phyloP scores from a whole-genome alignment of 2,329 filamentous ascomycete genomes.

The Aspergillus niger region DNA sequence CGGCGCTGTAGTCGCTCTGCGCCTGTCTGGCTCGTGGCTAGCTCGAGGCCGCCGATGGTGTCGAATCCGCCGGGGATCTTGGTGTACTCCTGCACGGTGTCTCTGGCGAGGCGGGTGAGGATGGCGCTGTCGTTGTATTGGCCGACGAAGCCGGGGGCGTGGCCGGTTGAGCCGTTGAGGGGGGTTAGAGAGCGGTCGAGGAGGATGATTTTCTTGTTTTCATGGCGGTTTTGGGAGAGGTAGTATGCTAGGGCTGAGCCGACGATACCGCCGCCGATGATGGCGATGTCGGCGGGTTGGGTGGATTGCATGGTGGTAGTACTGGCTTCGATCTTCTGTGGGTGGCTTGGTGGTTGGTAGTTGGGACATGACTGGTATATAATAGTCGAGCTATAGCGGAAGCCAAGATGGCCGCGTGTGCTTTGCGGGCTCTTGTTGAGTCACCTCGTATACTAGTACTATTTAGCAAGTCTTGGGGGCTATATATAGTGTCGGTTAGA shows the following conservation, averaged over 20 bases:
- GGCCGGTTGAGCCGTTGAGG: constrained; percentile 34
- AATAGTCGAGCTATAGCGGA: neutral
- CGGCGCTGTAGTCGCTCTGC: constrained; percentile 22
- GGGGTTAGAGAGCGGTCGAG: constrained; percentile 31
- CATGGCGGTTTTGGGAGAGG: constrained; percentile 25
- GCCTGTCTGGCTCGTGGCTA: constrained; percentile 26
- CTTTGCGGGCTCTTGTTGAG: neutral
- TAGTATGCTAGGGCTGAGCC: constrained; percentile 37
- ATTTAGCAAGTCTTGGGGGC: neutral
- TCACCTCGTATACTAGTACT: constrained; percentile 1
- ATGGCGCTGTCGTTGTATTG: constrained; percentile 37
- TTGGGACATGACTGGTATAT: neutral
- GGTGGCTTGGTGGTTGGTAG: neutral
- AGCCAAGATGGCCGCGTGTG: constrained; percentile 4
- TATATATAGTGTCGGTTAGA: neutral
- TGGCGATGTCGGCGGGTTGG: constrained; percentile 19
- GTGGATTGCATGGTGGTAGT: neutral
- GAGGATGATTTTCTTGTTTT: constrained; percentile 23
- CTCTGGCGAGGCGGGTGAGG: constrained; percentile 34
- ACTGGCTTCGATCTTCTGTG: neutral
- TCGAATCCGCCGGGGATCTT: constrained; percentile 32
- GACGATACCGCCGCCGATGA: constrained; percentile 39
- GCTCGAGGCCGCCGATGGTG: constrained; percentile 29
- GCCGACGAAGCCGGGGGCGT: constrained; percentile 39
- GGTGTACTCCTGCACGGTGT: constrained; percentile 34